Percentiles rank a stretch among this genome's conserved stretches.
Conservation (phyloP, 139 green algal genomes). For the Edaphochlamys debaryana region DNA sequence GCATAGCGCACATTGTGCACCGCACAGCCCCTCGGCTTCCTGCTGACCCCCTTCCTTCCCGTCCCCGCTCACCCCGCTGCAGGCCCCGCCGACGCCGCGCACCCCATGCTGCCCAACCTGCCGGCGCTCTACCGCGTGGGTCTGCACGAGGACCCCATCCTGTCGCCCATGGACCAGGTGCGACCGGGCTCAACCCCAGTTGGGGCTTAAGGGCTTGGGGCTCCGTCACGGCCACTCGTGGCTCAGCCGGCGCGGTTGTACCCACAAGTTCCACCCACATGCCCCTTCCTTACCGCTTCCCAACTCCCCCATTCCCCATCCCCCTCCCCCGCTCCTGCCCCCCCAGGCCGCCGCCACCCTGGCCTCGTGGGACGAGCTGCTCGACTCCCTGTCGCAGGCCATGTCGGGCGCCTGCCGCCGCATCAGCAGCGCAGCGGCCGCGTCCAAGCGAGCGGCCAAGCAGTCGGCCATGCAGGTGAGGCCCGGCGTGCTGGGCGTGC, state of each 20-base stretch:
- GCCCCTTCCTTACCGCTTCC: no score
- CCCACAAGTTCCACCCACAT: no score
- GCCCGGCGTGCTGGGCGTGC: no score
- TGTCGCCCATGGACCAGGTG: slow-evolving; percentile 18
- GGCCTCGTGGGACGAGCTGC: slow-evolving; percentile 29
- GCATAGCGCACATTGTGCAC: no score
- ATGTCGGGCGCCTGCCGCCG: not conserved
- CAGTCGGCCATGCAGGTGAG: slow-evolving; percentile 54
- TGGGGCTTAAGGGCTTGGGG: no score
- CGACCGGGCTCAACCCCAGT: no score
- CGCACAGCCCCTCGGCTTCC: no score
- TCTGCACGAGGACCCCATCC: not conserved
- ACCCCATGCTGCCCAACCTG: slow-evolving; percentile 86
- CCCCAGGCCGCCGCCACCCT: slow-evolving; percentile 11
- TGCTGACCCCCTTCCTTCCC: not conserved
- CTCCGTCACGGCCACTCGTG: no score
- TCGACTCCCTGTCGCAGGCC: not conserved
- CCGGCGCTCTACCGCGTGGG: slow-evolving; percentile 81
- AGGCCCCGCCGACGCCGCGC: slow-evolving; percentile 61
- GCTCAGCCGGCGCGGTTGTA: no score
- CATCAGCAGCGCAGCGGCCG: not conserved
- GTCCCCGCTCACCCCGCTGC: not conserved
- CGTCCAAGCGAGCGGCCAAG: not conserved
- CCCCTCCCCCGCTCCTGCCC: no score
- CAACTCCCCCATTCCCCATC: no score